Conservation (phyloP, 805 yeast genomes). For the Kregervanrija pseudodelftensis region DNA sequence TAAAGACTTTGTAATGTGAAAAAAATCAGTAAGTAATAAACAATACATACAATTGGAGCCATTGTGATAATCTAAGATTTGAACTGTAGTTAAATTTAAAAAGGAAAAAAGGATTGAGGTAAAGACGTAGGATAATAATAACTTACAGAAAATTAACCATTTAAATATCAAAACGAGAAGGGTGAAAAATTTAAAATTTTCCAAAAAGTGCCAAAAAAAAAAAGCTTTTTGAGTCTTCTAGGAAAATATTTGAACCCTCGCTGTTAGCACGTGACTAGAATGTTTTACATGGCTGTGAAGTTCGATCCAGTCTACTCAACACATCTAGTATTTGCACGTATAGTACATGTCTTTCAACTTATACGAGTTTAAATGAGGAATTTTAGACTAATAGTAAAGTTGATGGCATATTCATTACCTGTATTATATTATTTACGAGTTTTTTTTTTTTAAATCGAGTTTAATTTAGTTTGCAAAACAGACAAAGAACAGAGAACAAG, state of each 20-base stretch:
- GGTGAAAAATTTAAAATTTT: too few species aligned
- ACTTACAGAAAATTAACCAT: too few species aligned
- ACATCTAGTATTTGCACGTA: not conserved
- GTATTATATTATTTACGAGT: too few species aligned
- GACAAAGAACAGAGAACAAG: too few species aligned
- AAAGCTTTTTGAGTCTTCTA: not conserved
- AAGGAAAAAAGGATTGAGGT: not conserved
- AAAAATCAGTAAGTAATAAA: not conserved
- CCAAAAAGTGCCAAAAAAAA: conserved; percentile 1
- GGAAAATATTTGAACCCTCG: not conserved
- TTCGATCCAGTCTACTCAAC: not conserved
- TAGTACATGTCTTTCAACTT: not conserved
- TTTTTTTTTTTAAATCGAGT: too few species aligned
- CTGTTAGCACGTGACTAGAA: conserved; percentile 1
- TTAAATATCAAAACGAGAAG: too few species aligned
- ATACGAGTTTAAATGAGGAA: not conserved
- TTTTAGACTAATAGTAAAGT: not conserved
- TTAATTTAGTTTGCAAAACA: too few species aligned
- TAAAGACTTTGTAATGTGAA: conserved; percentile 8
- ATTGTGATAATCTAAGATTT: conserved; percentile 12
- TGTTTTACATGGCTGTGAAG: too few species aligned
- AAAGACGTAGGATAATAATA: too few species aligned
- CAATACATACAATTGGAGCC: conserved; percentile 32
- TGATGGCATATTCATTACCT: too few species aligned
- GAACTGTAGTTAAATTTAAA: not conserved